phyloP scores from a whole-genome alignment of 1,284 basidiomycete genomes.

The Cystobasidium pallidum region DNA sequence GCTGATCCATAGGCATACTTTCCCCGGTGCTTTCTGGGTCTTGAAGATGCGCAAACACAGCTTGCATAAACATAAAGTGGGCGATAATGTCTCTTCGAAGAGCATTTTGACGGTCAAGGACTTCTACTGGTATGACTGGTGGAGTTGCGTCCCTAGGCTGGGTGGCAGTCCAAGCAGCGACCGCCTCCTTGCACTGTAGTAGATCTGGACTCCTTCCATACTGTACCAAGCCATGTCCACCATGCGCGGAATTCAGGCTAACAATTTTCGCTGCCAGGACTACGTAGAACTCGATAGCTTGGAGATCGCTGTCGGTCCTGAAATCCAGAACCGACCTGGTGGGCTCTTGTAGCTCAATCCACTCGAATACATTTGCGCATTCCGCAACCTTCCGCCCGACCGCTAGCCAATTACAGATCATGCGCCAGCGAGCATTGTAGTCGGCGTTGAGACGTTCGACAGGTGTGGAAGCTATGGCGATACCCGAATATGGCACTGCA shows the following conservation, averaged over 20 bases:
- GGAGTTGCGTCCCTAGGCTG: not conserved
- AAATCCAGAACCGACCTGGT: not conserved
- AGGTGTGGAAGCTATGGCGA: not conserved
- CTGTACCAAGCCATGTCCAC: not conserved
- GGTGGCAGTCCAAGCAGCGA: not conserved
- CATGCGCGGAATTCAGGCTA: constrained; percentile 4
- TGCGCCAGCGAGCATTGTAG: not conserved
- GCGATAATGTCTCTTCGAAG: not conserved
- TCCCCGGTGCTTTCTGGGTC: not conserved
- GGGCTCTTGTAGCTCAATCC: not conserved
- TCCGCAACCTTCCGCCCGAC: not conserved
- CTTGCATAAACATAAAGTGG: constrained; percentile 6
- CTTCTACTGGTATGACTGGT: not conserved
- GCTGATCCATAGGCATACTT: not conserved
- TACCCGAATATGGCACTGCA: not conserved
- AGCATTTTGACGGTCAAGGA: not conserved
- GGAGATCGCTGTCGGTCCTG: not conserved
- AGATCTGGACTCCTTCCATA: not conserved
- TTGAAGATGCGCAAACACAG: constrained; percentile 1
- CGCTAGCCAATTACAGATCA: not conserved
- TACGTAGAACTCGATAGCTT: not conserved
- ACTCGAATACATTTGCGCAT: not conserved
- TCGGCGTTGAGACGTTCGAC: constrained; percentile 1
- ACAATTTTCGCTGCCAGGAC: not conserved
- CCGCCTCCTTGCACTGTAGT: not conserved